Base-by-base conservation (phyloP, 352 stramenopile genomes). In the Phytophthora constricta region DNA sequence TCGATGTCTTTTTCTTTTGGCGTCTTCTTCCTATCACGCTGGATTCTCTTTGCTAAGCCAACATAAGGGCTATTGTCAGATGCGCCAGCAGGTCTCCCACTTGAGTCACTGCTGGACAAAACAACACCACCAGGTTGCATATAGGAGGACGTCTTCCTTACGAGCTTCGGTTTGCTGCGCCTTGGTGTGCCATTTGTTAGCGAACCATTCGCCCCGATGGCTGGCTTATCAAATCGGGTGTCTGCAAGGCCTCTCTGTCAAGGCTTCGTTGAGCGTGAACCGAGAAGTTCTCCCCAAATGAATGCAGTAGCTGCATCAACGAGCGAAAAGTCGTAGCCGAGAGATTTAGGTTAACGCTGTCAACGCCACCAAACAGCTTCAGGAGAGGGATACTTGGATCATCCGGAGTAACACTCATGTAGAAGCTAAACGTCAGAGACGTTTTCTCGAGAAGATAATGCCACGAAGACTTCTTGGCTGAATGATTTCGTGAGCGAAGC, bases 381-480 rank as follows among this genome's bases (percentile, higher is more conserved):
- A 94, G 50, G 13, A 96, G 72, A 34, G 88, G 83, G 49, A 93
- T 89, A 8, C 80, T 91, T 1, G 85, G 86, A 41, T 96, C 88
- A 64, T 90, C 83, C 2, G 86, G 83, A 4, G 86, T 80, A 8
- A 96, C 84, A 33, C 88, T 96, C 41, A 89, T 82, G 60, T 85
- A 86, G 41, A 95, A 90, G 46, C 75, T 84, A 27, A 94, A 88
- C 2, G 72, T 72, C 10, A 93, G 62, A 11, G 81, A 92, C 10
- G 80, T 94, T 74, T 91, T 93, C 62, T 93, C 84, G 7, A 92
- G 72, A 23, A 92, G 61, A 48, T 91, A 86, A 26, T 75, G 71
- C 80, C 81, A 86, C 17, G 74, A 59, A 5, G 68, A 76, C 27
- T 62, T 77, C 9, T 65, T 65, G 34, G 49, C 34, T 13, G 59